A percentile compares a stretch with the other conserved stretches of the same genome.
Conservation (phyloP, 257 asterid genomes). For the Schizonepeta tenuifolia region DNA sequence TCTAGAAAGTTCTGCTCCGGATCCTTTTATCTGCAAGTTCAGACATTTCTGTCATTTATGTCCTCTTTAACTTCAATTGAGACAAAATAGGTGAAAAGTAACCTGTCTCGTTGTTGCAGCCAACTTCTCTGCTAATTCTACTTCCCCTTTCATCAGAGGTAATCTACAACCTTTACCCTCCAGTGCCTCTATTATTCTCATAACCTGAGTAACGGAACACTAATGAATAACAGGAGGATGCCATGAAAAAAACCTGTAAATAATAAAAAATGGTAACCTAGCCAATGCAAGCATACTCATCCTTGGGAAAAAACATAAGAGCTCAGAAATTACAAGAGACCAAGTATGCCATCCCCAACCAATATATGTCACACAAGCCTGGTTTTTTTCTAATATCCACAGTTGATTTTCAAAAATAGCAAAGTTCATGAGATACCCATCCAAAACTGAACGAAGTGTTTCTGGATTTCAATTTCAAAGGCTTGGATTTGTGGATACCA, state of each 20-base stretch:
- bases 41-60: constrained; percentile 34
- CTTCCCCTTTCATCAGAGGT: constrained; percentile 93
- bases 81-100: constrained; percentile 22
- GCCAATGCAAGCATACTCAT: constrained; percentile 21
- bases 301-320: not conserved
- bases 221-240: constrained; percentile 15
- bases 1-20: constrained; percentile 93
- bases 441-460: not conserved
- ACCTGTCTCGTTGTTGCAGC: constrained; percentile 88
- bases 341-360: constrained; percentile 14
- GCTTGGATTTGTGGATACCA: constrained; percentile 11
- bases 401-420: not conserved
- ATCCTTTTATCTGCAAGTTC: constrained; percentile 75
- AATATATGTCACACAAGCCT: constrained; percentile 10
- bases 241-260: not conserved
- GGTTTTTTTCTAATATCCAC: not conserved
- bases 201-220: constrained; percentile 54
- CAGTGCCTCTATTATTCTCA: constrained; percentile 89
- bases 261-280: constrained; percentile 10
- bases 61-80: constrained; percentile 31
- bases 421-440: constrained; percentile 6
- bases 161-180: constrained; percentile 86
- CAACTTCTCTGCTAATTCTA: constrained; percentile 92
- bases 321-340: too few relatives aligned
- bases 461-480: constrained; percentile 8